Evolutionary conservation across 2,329 filamentous ascomycete genomes (phyloP), one percentile per base, ranked within the genome.

Genomic region (Ploettnerulaceae sp.): DNA sequence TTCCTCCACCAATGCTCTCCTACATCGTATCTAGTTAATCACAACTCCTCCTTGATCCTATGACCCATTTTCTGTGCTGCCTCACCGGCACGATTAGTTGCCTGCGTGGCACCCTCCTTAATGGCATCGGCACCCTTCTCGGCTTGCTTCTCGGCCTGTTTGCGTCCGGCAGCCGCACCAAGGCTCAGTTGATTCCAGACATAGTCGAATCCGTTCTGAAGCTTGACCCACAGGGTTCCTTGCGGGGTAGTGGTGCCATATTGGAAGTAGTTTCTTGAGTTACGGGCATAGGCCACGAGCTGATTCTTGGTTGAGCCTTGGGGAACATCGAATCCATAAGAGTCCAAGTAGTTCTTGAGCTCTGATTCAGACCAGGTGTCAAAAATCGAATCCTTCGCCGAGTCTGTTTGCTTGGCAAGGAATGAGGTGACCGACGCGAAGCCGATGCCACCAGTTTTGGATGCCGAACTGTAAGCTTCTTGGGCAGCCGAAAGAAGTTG

Each of bases 341-440:
- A 84, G 62, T 91, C 86, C 5, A 91, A 76, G 61, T 90, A 91
- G 1, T 77, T 70, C 72, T 91, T 90, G 52, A 93, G 71, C 20
- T 91, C 58, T 31, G 72, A 75, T 39, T 74, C 70, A 18, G 73
- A 84, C 86, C 86, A 91, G 1, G 77, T 78, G 42, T 89, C 80
- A 54, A 91, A 91, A 1, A 77, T 71, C 18, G 67, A 72, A 37
- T 79, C 71, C 70, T 87, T 89, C 37, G 74, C 83, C 7, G 76
- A 63, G 47, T 76, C 75, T 4, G 86, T 87, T 21, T 80, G 79
- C 49, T 79, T 70, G 7, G 82, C 69, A 2, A 90, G 71, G 58
- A 86, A 86, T 45, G 77, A 84, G 7, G 85, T 90, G 7, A 80
- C 80, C 3, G 84, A 84, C 12, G 84, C 84, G 56, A 76, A 84